A percentile compares a stretch with the other conserved stretches of the same genome.
Conservation (phyloP, 352 stramenopile species). For the Pythium dissotocum region DNA sequence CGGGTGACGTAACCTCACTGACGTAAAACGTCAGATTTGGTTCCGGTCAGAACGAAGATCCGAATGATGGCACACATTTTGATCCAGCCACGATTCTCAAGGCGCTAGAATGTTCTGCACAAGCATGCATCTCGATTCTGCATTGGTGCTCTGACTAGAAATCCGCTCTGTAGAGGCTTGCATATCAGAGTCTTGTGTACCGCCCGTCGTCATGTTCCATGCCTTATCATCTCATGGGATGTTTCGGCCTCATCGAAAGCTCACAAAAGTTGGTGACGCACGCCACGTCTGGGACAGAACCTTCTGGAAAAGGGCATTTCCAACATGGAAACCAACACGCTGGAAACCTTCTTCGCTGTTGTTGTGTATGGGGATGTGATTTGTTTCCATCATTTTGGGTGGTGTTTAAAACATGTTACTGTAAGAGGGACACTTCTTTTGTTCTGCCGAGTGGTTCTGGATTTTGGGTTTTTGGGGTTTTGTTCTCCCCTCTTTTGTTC, state of each 20-base stretch:
- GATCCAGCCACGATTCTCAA: background rate
- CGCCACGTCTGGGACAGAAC: conserved; percentile 10
- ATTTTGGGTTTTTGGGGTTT: conserved; percentile 26
- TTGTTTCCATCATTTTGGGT: conserved; percentile 12
- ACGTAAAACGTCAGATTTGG: background rate
- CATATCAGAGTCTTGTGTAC: no score
- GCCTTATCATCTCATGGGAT: background rate
- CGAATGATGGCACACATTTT: background rate
- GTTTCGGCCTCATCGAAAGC: background rate
- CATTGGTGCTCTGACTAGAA: background rate
- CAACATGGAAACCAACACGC: conserved; percentile 14
- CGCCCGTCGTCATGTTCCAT: background rate
- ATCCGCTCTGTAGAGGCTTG: background rate
- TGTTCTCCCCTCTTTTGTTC: conserved; percentile 17
- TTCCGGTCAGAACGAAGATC: background rate
- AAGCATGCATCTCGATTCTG: background rate
- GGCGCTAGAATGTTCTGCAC: background rate
- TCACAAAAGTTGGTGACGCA: background rate
- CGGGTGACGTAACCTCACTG: background rate
- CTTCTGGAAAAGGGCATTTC: conserved; percentile 23
- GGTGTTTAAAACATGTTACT: conserved; percentile 23
- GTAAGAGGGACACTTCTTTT: conserved; percentile 6
- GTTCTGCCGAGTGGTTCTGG: conserved; percentile 11
- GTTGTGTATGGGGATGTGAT: background rate
- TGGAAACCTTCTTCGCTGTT: background rate